These are phyloP conservation scores for Monilinia fructicola DNA, from an alignment of 2,329 filamentous ascomycete genomes.

Conservation along the genomic window DNA sequence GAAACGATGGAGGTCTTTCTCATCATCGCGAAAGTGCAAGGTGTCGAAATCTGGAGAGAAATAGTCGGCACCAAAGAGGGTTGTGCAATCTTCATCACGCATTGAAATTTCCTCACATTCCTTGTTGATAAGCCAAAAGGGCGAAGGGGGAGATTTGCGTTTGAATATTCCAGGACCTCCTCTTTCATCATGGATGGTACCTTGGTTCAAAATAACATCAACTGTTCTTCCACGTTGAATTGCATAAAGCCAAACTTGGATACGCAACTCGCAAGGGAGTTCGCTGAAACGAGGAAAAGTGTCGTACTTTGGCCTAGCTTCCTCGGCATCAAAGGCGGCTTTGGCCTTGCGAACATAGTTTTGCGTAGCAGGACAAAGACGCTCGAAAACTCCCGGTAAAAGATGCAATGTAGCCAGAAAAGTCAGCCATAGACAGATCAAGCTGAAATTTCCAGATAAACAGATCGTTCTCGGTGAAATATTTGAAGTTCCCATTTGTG, in stretches of 20 bases:
- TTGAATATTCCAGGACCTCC: slow-evolving; percentile 9
- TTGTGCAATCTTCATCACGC: background rate
- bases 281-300: background rate
- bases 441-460: no score
- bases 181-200: background rate
- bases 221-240: background rate
- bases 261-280: slow-evolving; percentile 2
- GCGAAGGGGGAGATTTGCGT: background rate
- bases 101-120: background rate
- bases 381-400: background rate
- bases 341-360: background rate
- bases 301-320: slow-evolving; percentile 8
- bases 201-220: background rate
- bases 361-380: background rate
- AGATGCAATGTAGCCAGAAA: background rate
- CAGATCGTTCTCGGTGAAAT: background rate
- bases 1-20: background rate
- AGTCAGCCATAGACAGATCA: background rate
- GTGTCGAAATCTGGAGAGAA: slow-evolving; percentile 12
- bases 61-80: slow-evolving; percentile 5
- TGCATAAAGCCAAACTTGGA: slow-evolving; percentile 12
- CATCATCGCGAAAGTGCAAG: slow-evolving; percentile 1
- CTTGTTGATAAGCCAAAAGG: slow-evolving; percentile 5
- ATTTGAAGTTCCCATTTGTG: background rate
- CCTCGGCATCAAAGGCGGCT: background rate